Evolutionary conservation across 2,329 filamentous ascomycete genomes (phyloP), one percentile per base, ranked within the genome.

Genomic region (Huntiella bhutanensis): DNA sequence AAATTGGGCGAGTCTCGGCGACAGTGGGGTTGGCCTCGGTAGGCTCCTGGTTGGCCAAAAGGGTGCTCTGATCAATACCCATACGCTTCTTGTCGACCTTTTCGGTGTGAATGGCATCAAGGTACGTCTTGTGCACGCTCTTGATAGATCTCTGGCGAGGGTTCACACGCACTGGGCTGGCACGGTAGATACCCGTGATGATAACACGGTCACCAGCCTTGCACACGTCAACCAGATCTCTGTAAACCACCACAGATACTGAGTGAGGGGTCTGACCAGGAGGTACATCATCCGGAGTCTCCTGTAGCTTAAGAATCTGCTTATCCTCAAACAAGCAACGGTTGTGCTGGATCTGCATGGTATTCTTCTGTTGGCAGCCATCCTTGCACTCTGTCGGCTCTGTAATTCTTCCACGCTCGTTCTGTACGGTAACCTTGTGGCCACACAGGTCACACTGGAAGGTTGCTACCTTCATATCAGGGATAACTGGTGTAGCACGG

Each of bases 381-480:
- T 91, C 80, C 16, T 87, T 85, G 59, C 91, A 98, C 54, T 80
- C 73, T 1, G 85, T 95, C 2, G 91, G 91, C 61, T 98, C 91
- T 16, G 84, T 80, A 56, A 98, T 98, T 65, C 88, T 91, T 60
- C 92, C 91, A 56, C 91, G 81, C 59, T 98, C 91, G 56, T 98
- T 81, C 48, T 86, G 82, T 46, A 95, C 85, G 52, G 82, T 83
- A 51, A 93, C 76, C 3, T 83, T 88, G 62, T 95, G 85, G 56
- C 86, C 85, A 64, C 91, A 98, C 19, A 88, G 76, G 49, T 85
- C 83, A 64, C 91, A 98, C 52, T 84, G 82, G 74, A 98, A 98
- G 65, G 94, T 95, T 0, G 91, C 91, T 59, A 94, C 84, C 64
- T 92, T 95, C 92, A 98, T 98, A 56, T 98, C 91, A 0, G 91